Evolutionary conservation across 495 filamentous ascomycete genomes (phyloP).

Genomic region (Bacidia rubella): DNA sequence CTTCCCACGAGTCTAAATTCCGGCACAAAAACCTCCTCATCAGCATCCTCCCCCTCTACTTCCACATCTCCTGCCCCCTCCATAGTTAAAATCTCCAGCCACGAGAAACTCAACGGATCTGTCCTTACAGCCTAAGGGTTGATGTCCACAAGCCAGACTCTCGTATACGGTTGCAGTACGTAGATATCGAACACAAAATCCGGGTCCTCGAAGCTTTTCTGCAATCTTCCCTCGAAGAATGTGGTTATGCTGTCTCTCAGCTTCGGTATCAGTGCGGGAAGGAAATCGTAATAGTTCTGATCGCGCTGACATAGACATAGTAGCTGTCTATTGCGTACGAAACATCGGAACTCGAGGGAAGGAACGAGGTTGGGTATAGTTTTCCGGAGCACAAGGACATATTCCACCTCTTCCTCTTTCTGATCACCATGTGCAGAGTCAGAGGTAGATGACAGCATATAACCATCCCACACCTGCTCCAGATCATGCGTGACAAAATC

Average conservation of each 20-base stretch:
- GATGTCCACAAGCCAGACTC: conserved; percentile 79
- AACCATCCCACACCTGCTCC: conserved; percentile 81
- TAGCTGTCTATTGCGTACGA: conserved; percentile 64
- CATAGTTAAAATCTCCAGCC: conserved; percentile 78
- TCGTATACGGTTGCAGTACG: conserved; percentile 61
- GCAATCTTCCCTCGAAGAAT: conserved; percentile 60
- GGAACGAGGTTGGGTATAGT: conserved; percentile 70
- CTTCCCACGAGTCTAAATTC: conserved; percentile 71
- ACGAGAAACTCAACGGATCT: conserved; percentile 77
- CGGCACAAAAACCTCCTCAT: conserved; percentile 44
- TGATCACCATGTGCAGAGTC: too few relatives aligned
- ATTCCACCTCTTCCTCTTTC: conserved; percentile 23
- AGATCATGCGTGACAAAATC: conserved; percentile 90
- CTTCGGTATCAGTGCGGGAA: conserved; percentile 47
- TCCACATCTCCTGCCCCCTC: conserved; percentile 55
- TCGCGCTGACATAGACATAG: conserved; percentile 83
- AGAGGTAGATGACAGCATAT: too few relatives aligned
- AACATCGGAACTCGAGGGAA: conserved; percentile 85
- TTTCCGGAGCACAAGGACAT: conserved; percentile 68
- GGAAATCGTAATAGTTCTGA: conserved; percentile 76
- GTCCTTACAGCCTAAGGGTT: conserved; percentile 90
- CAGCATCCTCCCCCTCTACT: conserved; percentile 33
- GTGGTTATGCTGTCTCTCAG: conserved; percentile 47
- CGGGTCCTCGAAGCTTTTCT: conserved; percentile 66
- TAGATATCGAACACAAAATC: conserved; percentile 85